Conservation (phyloP, 768 basidiomycete species). For the Pisolithus tinctorius region DNA sequence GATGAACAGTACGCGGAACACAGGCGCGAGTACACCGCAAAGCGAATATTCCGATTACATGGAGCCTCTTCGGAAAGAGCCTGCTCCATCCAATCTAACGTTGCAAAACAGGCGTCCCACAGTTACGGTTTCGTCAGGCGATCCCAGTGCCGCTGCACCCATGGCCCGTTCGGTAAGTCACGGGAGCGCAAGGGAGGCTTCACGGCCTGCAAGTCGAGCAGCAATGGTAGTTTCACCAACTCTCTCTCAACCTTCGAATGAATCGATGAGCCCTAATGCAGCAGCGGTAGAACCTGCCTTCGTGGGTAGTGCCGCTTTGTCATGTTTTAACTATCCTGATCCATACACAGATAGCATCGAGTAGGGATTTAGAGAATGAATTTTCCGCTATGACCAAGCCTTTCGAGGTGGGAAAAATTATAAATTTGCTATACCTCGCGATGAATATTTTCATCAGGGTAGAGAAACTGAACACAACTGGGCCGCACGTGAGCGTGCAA, state of each 20-base stretch:
- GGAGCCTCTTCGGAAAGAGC: slow-evolving; percentile 40
- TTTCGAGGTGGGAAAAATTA: slow-evolving; percentile 59
- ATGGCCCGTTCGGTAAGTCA: slow-evolving; percentile 44
- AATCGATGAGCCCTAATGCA: slow-evolving; percentile 20
- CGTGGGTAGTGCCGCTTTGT: slow-evolving; percentile 36
- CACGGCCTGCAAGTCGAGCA: slow-evolving; percentile 60
- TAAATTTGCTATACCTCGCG: not conserved
- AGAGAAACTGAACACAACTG: slow-evolving; percentile 97
- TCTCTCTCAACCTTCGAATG: slow-evolving; percentile 36
- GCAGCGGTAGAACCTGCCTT: slow-evolving; percentile 59
- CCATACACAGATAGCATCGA: slow-evolving; percentile 64
- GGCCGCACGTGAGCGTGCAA: slow-evolving; percentile 70
- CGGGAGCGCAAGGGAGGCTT: slow-evolving; percentile 39
- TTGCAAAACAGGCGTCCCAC: slow-evolving; percentile 47
- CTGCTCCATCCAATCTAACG: slow-evolving; percentile 70
- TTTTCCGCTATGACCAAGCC: slow-evolving; percentile 70
- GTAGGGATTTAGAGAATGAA: slow-evolving; percentile 78
- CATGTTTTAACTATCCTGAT: not conserved
- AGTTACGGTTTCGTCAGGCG: slow-evolving; percentile 22
- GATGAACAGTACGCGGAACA: slow-evolving; percentile 36
- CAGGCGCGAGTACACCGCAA: slow-evolving; percentile 36
- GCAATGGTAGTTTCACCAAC: slow-evolving; percentile 36
- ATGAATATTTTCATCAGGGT: slow-evolving; percentile 45
- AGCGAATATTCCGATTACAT: slow-evolving; percentile 60
- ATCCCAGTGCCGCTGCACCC: slow-evolving; percentile 19